Evolutionary conservation across 495 filamentous ascomycete species (phyloP).

Genomic region (Venustampulla echinocandica): DNA sequence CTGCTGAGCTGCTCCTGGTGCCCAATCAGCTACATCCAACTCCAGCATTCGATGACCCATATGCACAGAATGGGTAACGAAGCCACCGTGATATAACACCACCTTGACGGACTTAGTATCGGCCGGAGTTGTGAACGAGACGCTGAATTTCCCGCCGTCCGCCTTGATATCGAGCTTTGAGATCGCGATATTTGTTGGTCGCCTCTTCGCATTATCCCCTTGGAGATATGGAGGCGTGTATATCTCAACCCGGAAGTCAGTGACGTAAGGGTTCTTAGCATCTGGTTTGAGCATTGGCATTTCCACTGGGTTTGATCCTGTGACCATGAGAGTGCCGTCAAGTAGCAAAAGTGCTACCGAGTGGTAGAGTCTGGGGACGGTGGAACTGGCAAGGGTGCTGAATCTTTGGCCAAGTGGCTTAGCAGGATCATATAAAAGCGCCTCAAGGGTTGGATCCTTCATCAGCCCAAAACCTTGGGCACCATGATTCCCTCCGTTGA

Average conservation of each 20-base stretch:
- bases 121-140: slow-evolving; percentile 38
- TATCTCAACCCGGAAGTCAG: slow-evolving; percentile 52
- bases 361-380: slow-evolving; percentile 51
- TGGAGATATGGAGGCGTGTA: slow-evolving; percentile 54
- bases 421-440: slow-evolving; percentile 48
- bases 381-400: slow-evolving; percentile 36
- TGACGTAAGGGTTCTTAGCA: slow-evolving; percentile 37
- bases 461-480: slow-evolving; percentile 53
- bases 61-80: slow-evolving; percentile 51
- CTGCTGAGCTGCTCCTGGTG: slow-evolving; percentile 33
- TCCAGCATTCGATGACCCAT: slow-evolving; percentile 55
- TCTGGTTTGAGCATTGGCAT: slow-evolving; percentile 39
- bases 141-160: slow-evolving; percentile 35
- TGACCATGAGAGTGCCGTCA: slow-evolving; percentile 51
- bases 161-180: slow-evolving; percentile 32
- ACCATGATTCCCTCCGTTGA: slow-evolving; percentile 49
- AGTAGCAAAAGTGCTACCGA: slow-evolving; percentile 46
- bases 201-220: slow-evolving; percentile 36
- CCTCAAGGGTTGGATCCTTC: slow-evolving; percentile 42
- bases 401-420: slow-evolving; percentile 43
- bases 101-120: slow-evolving; percentile 36
- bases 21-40: slow-evolving; percentile 44
- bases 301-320: slow-evolving; percentile 51
- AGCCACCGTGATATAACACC: slow-evolving; percentile 48
- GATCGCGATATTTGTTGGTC: slow-evolving; percentile 40